Evolutionary conservation across 257 asterid genomes (phyloP), one percentile per base, ranked within the genome.

Genomic region (Echites panduratus): DNA sequence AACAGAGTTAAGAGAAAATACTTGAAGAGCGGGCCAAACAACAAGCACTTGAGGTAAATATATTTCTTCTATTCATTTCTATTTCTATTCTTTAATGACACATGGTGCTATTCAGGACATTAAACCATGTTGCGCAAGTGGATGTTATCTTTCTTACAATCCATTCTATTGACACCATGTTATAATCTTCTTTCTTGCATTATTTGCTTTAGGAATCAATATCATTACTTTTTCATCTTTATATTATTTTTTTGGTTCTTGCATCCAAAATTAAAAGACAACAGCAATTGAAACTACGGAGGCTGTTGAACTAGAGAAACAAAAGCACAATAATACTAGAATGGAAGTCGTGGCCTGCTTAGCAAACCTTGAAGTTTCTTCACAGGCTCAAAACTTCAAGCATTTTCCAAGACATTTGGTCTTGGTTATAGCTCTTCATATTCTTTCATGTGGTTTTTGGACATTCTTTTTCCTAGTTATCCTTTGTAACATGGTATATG

Each of bases 221-320:
- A 35, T 38, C 27, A 63, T 35, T 63, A 24, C 9, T 63, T 32
- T 47, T 17, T 50, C 17, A 16, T 38, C 49, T 35, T 63, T 40
- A 26, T 58, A 2, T 0, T 1, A 49, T 16, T 66, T 68, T 54
- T 22, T 77, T 66, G 65, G 38, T 79, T 68, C 86, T 92, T 96
- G 99, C 99, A 73, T 90, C n/a, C 97, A 50, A 91, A 92, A 72
- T 59, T 95, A n/a, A 66, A 98, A 95, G 85, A 84, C 87, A 52
- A 86, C 95, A 58, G 92, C 88, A 96, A 90, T 95, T 95, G 97
- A 92, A 84, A 85, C 82, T 78, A 88, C 92, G 98, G 97, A 92
- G 74, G 98, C 99, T 71, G 99, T 85, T 81, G 99, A 95, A 48
- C 66, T 88, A 56, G 99, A 95, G 88, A 89, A 92, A 89, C 95